phyloP scores from a whole-genome alignment of 2,329 filamentous ascomycete species.

The Neoarthrinium moseri region DNA sequence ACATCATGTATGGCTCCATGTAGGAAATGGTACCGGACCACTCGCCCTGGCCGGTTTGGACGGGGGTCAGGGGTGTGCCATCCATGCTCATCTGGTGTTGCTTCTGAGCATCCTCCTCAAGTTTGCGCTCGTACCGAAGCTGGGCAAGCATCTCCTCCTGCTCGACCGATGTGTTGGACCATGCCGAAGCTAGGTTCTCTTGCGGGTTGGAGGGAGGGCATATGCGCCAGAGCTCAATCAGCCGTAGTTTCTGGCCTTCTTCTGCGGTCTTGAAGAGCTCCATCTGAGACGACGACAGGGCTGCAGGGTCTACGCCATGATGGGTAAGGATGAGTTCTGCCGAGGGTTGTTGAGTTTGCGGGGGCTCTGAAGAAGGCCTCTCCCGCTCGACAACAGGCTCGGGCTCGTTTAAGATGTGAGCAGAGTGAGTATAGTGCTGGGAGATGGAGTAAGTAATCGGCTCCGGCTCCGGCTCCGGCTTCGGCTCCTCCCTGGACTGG shows the following conservation, averaged over 20 bases:
- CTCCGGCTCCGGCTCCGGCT: constrained; percentile 29
- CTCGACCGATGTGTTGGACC: constrained; percentile 52
- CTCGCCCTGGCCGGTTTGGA: constrained; percentile 52
- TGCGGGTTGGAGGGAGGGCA: constrained; percentile 64
- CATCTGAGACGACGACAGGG: constrained; percentile 72
- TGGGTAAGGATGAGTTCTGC: constrained; percentile 59
- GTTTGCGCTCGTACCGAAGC: constrained; percentile 56
- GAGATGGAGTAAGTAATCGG: constrained; percentile 71
- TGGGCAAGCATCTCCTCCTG: constrained; percentile 60
- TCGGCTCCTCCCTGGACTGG: constrained; percentile 26
- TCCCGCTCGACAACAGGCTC: constrained; percentile 32
- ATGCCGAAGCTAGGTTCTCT: constrained; percentile 52
- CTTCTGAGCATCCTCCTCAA: constrained; percentile 42
- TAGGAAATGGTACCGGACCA: constrained; percentile 47
- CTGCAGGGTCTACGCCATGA: constrained; percentile 67
- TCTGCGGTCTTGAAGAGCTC: constrained; percentile 77
- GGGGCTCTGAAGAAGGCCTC: constrained; percentile 50
- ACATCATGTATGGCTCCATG: constrained; percentile 80
- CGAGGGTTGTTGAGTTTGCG: constrained; percentile 45
- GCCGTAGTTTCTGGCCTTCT: constrained; percentile 66
- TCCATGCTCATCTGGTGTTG: constrained; percentile 51
- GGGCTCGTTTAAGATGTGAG: constrained; percentile 56
- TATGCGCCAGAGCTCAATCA: constrained; percentile 84
- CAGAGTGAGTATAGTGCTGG: constrained; percentile 81
- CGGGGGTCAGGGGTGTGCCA: constrained; percentile 45